A percentile compares a stretch with the other conserved stretches of the same genome.
Conservation (phyloP, 108 stramenopile genomes). For the Pseudonitzschia multiseries region DNA sequence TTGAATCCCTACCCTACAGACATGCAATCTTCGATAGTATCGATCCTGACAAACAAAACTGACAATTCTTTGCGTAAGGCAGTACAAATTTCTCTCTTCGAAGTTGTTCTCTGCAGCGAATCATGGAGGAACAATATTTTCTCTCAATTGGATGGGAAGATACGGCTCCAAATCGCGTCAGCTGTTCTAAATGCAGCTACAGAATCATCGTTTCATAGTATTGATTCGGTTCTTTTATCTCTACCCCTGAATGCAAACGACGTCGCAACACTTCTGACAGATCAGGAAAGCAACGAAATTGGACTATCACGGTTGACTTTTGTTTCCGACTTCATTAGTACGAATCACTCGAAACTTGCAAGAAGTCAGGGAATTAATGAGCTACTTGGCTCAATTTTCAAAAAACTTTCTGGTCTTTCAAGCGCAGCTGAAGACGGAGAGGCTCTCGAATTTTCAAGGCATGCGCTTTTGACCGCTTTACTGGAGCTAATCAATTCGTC, state of each 20-base stretch:
- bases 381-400: conserved; percentile 25
- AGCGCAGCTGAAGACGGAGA: conserved; percentile 16
- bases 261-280: conserved; percentile 42
- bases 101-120: conserved; percentile 52
- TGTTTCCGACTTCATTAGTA: conserved; percentile 54
- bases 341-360: conserved; percentile 32
- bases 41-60: conserved; percentile 29
- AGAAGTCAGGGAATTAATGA: conserved; percentile 7
- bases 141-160: conserved; percentile 36
- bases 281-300: conserved; percentile 23
- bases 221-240: conserved; percentile 47
- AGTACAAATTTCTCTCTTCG: conserved; percentile 35
- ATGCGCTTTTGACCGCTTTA: conserved; percentile 24
- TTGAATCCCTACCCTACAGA: conserved; percentile 68
- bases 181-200: conserved; percentile 44
- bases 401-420: conserved; percentile 22
- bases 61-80: conserved; percentile 1
- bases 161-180: conserved; percentile 23
- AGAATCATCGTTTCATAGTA: conserved; percentile 28
- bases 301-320: conserved; percentile 48
- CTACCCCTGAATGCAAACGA: conserved; percentile 65
- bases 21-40: conserved; percentile 56
- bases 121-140: conserved; percentile 74
- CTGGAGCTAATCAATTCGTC: conserved; percentile 9
- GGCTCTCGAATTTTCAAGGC: conserved; percentile 27